These are phyloP conservation scores for Rubus idaeus DNA, from an alignment of 306 rosid species.

Conservation along the genomic window DNA sequence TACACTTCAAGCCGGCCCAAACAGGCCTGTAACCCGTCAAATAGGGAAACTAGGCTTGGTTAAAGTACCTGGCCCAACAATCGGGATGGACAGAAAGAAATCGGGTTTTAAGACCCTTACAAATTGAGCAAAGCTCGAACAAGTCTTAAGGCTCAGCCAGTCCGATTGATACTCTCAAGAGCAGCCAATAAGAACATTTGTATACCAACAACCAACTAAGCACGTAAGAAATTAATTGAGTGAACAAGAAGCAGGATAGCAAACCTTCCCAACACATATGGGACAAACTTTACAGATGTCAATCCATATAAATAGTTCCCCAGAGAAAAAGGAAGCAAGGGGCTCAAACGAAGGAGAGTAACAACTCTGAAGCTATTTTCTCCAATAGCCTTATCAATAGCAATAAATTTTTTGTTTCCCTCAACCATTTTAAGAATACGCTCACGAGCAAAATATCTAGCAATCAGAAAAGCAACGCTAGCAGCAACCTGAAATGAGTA, in stretches of 20 bases:
- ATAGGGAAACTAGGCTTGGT: background rate
- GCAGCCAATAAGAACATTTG: constrained; percentile 7
- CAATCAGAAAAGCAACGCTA: constrained; percentile 85
- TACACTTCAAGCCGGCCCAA: background rate
- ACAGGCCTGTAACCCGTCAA: background rate
- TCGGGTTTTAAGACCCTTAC: background rate
- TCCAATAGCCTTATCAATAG: constrained; percentile 96
- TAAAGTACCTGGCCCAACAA: background rate
- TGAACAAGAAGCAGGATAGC: constrained; percentile 17
- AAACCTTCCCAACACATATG: constrained; percentile 95
- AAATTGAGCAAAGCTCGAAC: background rate
- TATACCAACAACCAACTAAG: background rate
- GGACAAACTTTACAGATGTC: constrained; percentile 91
- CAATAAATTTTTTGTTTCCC: constrained; percentile 94
- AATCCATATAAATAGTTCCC: constrained; percentile 95
- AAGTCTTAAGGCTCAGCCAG: constrained; percentile 6
- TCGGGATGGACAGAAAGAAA: background rate
- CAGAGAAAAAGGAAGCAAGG: constrained; percentile 91
- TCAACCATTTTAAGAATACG: constrained; percentile 89
- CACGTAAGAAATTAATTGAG: background rate
- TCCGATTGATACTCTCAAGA: background rate
- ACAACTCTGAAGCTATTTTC: constrained; percentile 92
- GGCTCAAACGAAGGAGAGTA: constrained; percentile 95
- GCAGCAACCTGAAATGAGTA: constrained; percentile 79
- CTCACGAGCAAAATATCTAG: constrained; percentile 97